Evolutionary conservation across 352 stramenopile genomes (phyloP).

Genomic region (Globisporangium ultimum): DNA sequence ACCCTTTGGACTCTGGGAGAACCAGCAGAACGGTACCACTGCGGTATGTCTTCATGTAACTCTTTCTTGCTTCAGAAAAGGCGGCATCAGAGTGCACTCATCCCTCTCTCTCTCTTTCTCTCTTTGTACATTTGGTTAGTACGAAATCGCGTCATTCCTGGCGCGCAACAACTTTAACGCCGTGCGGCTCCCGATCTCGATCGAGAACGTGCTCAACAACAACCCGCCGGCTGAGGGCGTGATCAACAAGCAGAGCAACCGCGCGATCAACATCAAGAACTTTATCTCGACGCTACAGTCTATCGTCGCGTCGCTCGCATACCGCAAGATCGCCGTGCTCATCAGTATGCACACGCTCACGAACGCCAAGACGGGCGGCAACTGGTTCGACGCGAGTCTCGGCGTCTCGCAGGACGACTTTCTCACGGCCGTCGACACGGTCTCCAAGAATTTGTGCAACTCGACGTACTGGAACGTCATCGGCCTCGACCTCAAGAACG

Average conservation of each 20-base stretch:
- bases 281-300: slow-evolving; percentile 75
- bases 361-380: slow-evolving; percentile 47
- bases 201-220: slow-evolving; percentile 72
- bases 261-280: slow-evolving; percentile 62
- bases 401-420: slow-evolving; percentile 58
- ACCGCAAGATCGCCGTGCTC: slow-evolving; percentile 69
- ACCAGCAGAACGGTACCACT: slow-evolving; percentile 67
- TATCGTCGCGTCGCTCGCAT: slow-evolving; percentile 62
- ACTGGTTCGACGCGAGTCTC: slow-evolving; percentile 58
- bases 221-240: slow-evolving; percentile 47
- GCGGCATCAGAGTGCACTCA: background rate
- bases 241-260: slow-evolving; percentile 71
- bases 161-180: slow-evolving; percentile 84
- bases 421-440: slow-evolving; percentile 44
- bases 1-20: slow-evolving; percentile 77
- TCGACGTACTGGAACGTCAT: slow-evolving; percentile 80
- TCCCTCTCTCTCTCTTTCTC: background rate
- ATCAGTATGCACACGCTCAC: slow-evolving; percentile 74
- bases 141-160: slow-evolving; percentile 74
- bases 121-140: slow-evolving; percentile 20
- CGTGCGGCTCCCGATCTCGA: slow-evolving; percentile 59
- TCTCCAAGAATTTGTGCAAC: slow-evolving; percentile 61
- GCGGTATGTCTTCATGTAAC: slow-evolving; percentile 24
- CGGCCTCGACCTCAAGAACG: slow-evolving; percentile 80
- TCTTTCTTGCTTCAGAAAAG: slow-evolving; percentile 1